Percentiles rank a stretch among this genome's conserved stretches.
Conservation (phyloP, 805 yeast species). For the Debaryomyces tyrocola region DNA sequence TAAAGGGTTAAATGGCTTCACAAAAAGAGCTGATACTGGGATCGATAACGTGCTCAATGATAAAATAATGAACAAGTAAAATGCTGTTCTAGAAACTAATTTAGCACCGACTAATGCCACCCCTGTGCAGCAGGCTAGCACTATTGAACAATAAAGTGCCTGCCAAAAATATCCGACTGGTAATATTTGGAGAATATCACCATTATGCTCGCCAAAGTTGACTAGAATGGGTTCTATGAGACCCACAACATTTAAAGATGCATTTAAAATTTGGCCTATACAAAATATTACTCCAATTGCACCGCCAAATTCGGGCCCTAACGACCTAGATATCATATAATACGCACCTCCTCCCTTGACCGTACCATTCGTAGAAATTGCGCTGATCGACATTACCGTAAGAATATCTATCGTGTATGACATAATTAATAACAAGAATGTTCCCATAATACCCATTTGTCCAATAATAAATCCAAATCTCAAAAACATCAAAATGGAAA, state of each 20-base stretch:
- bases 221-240: constrained; percentile 85
- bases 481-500: constrained; percentile 91
- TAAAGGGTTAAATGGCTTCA: constrained; percentile 54
- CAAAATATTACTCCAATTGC: constrained; percentile 93
- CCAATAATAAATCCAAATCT: constrained; percentile 95
- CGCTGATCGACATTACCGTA: constrained; percentile 88
- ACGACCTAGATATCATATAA: constrained; percentile 90
- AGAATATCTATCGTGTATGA: constrained; percentile 80
- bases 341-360: constrained; percentile 99
- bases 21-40: constrained; percentile 73
- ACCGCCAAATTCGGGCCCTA: constrained; percentile 99
- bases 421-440: constrained; percentile 62
- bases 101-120: constrained; percentile 80
- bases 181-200: constrained; percentile 54
- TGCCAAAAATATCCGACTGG: constrained; percentile 74
- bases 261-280: constrained; percentile 89
- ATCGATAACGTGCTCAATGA: constrained; percentile 74
- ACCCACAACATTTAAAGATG: constrained; percentile 94
- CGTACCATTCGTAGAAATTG: constrained; percentile 96
- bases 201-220: constrained; percentile 66
- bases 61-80: constrained; percentile 64
- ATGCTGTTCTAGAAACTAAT: constrained; percentile 80
- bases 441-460: constrained; percentile 86
- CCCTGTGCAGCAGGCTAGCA: constrained; percentile 69
- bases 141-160: constrained; percentile 66